Percentiles rank a stretch among this genome's conserved stretches.
Conservation (phyloP, 2,329 filamentous ascomycete species). For the Penicillium paneum region DNA sequence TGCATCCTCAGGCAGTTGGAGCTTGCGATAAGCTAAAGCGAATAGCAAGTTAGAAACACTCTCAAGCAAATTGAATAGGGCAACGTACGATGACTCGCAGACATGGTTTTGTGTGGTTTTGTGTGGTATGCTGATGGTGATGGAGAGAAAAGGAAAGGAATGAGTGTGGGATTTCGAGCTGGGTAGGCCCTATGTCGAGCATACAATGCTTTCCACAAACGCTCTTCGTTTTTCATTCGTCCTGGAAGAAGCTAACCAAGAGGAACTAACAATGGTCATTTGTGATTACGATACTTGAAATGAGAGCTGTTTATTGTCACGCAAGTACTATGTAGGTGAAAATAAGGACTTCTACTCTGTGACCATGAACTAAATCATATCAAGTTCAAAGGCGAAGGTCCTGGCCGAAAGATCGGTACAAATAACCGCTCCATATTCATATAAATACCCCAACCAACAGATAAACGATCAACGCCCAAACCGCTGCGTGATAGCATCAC, state of each 20-base stretch:
- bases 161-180: no score
- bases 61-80: neutral
- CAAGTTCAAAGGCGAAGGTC: neutral
- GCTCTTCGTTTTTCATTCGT: no score
- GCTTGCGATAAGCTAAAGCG: neutral
- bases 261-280: no score
- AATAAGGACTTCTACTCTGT: neutral
- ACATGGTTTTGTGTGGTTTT: neutral
- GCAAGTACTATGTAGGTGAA: neutral
- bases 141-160: neutral
- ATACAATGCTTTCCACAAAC: no score
- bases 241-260: no score
- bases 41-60: neutral
- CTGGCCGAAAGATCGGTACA: neutral
- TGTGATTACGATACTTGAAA: no score
- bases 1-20: neutral
- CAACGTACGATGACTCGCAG: neutral
- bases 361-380: neutral
- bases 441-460: neutral
- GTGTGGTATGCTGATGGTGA: neutral
- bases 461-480: conserved; percentile 17
- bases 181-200: no score
- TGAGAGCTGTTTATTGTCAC: neutral
- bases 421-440: neutral
- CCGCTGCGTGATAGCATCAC: conserved; percentile 23